These are phyloP conservation scores for Rauvolfia tetraphylla DNA, from an alignment of 257 asterid species.

Conservation along the genomic window DNA sequence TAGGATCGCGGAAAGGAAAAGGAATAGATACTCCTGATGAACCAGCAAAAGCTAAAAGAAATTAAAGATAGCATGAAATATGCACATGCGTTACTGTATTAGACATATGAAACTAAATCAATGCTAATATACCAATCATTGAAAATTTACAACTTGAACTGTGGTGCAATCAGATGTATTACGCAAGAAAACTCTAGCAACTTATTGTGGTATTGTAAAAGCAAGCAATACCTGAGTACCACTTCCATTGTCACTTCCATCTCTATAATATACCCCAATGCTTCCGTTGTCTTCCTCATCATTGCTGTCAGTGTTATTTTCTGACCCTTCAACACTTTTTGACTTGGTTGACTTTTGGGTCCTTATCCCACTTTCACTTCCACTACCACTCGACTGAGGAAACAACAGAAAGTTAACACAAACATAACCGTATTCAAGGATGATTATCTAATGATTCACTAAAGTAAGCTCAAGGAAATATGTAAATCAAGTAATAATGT, in stretches of 20 bases:
- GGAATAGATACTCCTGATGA: not conserved
- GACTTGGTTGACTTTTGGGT: constrained; percentile 37
- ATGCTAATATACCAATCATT: not conserved
- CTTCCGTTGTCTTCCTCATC: constrained; percentile 41
- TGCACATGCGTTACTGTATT: not conserved
- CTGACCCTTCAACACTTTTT: constrained; percentile 32
- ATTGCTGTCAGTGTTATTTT: constrained; percentile 30
- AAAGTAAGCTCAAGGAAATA: not conserved
- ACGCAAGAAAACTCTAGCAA: not conserved
- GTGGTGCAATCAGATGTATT: not conserved
- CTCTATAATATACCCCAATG: constrained; percentile 30
- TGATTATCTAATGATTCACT: not conserved
- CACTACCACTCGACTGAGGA: constrained; percentile 47
- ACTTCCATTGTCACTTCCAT: constrained; percentile 50
- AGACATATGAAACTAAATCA: not conserved
- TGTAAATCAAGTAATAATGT: not conserved
- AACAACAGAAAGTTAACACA: constrained; percentile 10
- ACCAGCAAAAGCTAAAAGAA: not conserved
- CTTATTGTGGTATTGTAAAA: not conserved
- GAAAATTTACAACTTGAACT: not conserved
- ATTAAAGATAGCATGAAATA: not conserved
- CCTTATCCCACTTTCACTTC: constrained; percentile 47
- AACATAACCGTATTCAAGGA: not conserved
- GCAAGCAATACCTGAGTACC: constrained; percentile 39
- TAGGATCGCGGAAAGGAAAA: not conserved